Evolutionary conservation across 139 green algal genomes (phyloP).

Genomic region (Pycnococcus provasolii): DNA sequence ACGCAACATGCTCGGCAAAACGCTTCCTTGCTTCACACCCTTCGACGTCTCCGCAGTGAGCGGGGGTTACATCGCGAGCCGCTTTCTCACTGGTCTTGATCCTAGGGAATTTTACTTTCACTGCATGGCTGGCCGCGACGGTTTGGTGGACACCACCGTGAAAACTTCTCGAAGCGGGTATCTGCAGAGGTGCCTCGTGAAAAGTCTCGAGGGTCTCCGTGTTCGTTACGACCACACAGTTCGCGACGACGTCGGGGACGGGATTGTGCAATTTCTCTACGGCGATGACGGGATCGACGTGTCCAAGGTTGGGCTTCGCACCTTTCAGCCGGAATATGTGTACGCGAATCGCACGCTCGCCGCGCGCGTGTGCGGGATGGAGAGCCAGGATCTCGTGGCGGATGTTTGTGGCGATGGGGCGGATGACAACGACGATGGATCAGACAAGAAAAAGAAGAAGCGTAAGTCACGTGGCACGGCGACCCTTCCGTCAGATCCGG

Average conservation of each 20-base stretch:
- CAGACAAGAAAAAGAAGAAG: too few relatives aligned
- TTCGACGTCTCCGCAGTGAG: slow-evolving; percentile 50
- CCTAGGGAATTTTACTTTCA: slow-evolving; percentile 99
- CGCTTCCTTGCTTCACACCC: slow-evolving; percentile 88
- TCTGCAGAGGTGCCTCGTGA: slow-evolving; percentile 78
- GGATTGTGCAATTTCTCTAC: slow-evolving; percentile 79
- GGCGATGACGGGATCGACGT: slow-evolving; percentile 89
- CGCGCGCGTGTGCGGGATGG: too few relatives aligned
- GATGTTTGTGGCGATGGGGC: too few relatives aligned
- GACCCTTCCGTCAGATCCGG: too few relatives aligned
- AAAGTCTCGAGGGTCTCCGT: slow-evolving; percentile 84
- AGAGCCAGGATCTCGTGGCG: too few relatives aligned
- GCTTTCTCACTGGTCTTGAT: slow-evolving; percentile 71
- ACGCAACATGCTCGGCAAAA: slow-evolving; percentile 81
- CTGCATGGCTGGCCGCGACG: slow-evolving; percentile 96
- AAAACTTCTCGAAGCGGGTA: slow-evolving; percentile 91
- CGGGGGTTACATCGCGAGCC: slow-evolving; percentile 75
- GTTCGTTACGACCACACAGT: slow-evolving; percentile 66
- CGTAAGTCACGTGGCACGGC: too few relatives aligned
- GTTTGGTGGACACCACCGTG: slow-evolving; percentile 36
- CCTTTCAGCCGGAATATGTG: too few relatives aligned
- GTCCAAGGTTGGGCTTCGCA: neutral
- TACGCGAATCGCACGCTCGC: too few relatives aligned
- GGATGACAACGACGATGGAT: too few relatives aligned
- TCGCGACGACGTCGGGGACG: slow-evolving; percentile 63